phyloP scores from a whole-genome alignment of 768 basidiomycete genomes.

The Panus rudis region DNA sequence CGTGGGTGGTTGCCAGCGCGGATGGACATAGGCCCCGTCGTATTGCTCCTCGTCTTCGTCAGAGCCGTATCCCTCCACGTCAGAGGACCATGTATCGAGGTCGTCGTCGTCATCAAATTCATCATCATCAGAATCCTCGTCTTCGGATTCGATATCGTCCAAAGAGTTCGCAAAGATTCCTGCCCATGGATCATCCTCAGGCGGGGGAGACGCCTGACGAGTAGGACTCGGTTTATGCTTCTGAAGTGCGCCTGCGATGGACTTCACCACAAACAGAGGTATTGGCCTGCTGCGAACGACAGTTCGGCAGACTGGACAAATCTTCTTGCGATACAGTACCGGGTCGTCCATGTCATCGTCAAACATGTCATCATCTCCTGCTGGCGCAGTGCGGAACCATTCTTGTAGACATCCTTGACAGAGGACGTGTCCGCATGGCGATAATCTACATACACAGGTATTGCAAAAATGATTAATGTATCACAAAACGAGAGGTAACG shows the following conservation, averaged over 20 bases:
- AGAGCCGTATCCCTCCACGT: slow-evolving; percentile 19
- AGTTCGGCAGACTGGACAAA: slow-evolving; percentile 68
- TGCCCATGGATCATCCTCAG: slow-evolving; percentile 57
- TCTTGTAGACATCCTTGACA: slow-evolving; percentile 66
- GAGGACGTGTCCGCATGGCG: slow-evolving; percentile 76
- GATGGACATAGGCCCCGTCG: slow-evolving; percentile 33
- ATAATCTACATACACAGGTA: slow-evolving; percentile 36
- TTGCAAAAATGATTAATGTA: neutral
- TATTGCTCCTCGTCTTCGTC: slow-evolving; percentile 26
- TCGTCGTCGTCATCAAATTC: slow-evolving; percentile 21
- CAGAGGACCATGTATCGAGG: slow-evolving; percentile 16
- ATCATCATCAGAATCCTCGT: slow-evolving; percentile 25
- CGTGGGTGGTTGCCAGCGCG: slow-evolving; percentile 55
- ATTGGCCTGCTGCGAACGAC: slow-evolving; percentile 50
- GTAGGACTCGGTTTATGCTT: slow-evolving; percentile 31
- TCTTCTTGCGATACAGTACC: slow-evolving; percentile 54
- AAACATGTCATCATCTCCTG: slow-evolving; percentile 36
- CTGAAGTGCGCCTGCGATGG: slow-evolving; percentile 41
- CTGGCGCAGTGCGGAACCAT: slow-evolving; percentile 70
- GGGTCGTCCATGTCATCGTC: slow-evolving; percentile 35
- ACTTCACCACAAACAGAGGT: slow-evolving; percentile 64
- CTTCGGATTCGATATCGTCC: slow-evolving; percentile 24
- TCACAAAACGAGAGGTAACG: neutral
- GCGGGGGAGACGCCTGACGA: slow-evolving; percentile 23
- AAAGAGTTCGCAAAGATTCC: slow-evolving; percentile 50